A percentile compares a stretch with the other conserved stretches of the same genome.
Evolutionary conservation across 768 basidiomycete species (phyloP).

Genomic region (Tremella mesenterica): DNA sequence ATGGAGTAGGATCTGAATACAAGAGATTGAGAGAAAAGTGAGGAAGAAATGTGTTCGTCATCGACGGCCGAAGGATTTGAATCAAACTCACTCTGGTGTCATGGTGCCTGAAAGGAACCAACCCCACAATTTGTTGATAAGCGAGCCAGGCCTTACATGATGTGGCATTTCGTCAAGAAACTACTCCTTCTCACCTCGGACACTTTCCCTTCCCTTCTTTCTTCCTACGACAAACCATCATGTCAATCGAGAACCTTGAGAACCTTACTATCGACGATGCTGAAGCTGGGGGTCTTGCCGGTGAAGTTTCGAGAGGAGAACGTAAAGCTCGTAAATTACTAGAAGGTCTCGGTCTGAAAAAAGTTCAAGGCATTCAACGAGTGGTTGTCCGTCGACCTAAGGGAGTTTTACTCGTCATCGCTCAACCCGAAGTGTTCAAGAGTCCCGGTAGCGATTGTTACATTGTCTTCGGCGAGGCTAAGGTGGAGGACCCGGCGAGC

Average conservation of each 20-base stretch:
- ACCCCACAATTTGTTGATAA: too few relatives aligned
- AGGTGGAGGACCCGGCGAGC: conserved; percentile 39
- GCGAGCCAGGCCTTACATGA: background rate
- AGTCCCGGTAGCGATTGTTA: conserved; percentile 95
- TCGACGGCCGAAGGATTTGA: too few relatives aligned
- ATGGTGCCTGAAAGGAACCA: too few relatives aligned
- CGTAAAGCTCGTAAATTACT: conserved; percentile 92
- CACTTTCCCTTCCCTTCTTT: background rate
- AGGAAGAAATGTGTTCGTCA: too few relatives aligned
- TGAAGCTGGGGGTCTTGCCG: conserved; percentile 54
- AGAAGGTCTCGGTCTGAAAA: conserved; percentile 74
- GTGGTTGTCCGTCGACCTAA: conserved; percentile 92
- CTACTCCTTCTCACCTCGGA: background rate
- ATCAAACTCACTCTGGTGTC: too few relatives aligned
- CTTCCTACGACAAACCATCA: conserved; percentile 52
- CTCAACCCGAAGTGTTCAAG: conserved; percentile 94
- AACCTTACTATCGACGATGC: conserved; percentile 51
- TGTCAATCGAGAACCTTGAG: conserved; percentile 48
- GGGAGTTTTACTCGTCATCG: conserved; percentile 89
- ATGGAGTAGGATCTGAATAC: background rate
- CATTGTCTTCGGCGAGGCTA: conserved; percentile 93
- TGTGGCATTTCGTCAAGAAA: conserved; percentile 1
- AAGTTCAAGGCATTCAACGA: conserved; percentile 82
- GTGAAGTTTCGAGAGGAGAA: conserved; percentile 89
- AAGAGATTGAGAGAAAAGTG: background rate